phyloP scores from a whole-genome alignment of 805 yeast genomes.

The Vanderwaltozyma yarrowii region DNA sequence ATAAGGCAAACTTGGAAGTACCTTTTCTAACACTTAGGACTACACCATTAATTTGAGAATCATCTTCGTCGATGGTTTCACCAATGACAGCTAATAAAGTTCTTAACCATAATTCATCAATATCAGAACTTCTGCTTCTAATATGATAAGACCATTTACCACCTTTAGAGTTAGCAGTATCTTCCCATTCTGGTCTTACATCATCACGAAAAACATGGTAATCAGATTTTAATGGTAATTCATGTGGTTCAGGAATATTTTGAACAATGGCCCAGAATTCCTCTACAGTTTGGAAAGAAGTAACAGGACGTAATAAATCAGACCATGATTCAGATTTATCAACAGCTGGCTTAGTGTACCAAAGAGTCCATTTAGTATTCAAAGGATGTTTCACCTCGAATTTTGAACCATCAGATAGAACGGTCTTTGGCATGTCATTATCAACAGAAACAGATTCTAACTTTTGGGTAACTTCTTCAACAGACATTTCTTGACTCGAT shows the following conservation, averaged over 20 bases:
- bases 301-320: slow-evolving; percentile 85
- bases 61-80: slow-evolving; percentile 81
- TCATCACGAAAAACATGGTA: slow-evolving; percentile 92
- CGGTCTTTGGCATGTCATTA: slow-evolving; percentile 22
- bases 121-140: slow-evolving; percentile 48
- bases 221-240: slow-evolving; percentile 85
- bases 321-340: slow-evolving; percentile 80
- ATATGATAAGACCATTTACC: slow-evolving; percentile 89
- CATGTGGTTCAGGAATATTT: slow-evolving; percentile 84
- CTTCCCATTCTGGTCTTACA: slow-evolving; percentile 98
- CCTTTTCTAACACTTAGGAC: slow-evolving; percentile 81
- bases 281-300: slow-evolving; percentile 87
- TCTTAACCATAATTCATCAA: slow-evolving; percentile 89
- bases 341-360: slow-evolving; percentile 93
- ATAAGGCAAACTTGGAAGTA: slow-evolving; percentile 75
- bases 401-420: slow-evolving; percentile 20
- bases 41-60: slow-evolving; percentile 85
- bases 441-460: slow-evolving; percentile 20
- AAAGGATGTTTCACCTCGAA: slow-evolving; percentile 61
- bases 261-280: slow-evolving; percentile 98
- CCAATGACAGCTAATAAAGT: slow-evolving; percentile 86
- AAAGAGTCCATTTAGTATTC: slow-evolving; percentile 84
- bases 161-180: slow-evolving; percentile 72
- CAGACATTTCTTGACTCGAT: slow-evolving; percentile 20
- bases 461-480: slow-evolving; percentile 28